Evolutionary conservation across 495 filamentous ascomycete genomes (phyloP).

Genomic region (Aspergillus ostianus): DNA sequence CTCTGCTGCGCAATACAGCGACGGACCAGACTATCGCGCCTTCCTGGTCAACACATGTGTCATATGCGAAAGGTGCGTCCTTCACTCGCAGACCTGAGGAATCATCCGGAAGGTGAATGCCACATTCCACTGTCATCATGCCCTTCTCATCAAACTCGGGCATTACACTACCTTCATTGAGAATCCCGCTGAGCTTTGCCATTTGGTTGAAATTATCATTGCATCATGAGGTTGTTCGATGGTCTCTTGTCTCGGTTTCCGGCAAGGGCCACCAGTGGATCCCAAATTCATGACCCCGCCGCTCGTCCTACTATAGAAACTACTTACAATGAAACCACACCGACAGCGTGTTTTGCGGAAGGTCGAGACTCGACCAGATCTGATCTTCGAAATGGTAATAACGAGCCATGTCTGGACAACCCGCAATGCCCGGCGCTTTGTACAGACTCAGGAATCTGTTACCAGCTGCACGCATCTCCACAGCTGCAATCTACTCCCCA

Average conservation of each 20-base stretch:
- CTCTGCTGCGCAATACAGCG: not conserved
- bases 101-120: not conserved
- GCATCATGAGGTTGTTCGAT: conserved; percentile 12
- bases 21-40: not conserved
- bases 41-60: not conserved
- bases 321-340: not conserved
- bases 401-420: too few species aligned
- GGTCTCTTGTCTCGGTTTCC: conserved; percentile 9
- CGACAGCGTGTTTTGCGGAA: not conserved
- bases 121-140: not conserved
- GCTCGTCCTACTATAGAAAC: conserved; percentile 5
- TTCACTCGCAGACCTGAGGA: not conserved
- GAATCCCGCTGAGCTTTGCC: not conserved
- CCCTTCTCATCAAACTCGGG: not conserved
- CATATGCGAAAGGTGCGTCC: not conserved
- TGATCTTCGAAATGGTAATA: not conserved
- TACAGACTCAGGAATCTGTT: not conserved
- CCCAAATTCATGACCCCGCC: not conserved
- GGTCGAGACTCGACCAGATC: not conserved
- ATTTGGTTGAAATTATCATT: not conserved
- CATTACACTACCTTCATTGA: not conserved
- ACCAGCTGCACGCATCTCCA: not conserved
- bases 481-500: not conserved
- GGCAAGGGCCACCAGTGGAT: conserved; percentile 1
- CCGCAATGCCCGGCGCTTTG: too few species aligned